These are phyloP conservation scores for Lathyrus oleraceus DNA, from an alignment of 306 rosid genomes.

Conservation along the genomic window DNA sequence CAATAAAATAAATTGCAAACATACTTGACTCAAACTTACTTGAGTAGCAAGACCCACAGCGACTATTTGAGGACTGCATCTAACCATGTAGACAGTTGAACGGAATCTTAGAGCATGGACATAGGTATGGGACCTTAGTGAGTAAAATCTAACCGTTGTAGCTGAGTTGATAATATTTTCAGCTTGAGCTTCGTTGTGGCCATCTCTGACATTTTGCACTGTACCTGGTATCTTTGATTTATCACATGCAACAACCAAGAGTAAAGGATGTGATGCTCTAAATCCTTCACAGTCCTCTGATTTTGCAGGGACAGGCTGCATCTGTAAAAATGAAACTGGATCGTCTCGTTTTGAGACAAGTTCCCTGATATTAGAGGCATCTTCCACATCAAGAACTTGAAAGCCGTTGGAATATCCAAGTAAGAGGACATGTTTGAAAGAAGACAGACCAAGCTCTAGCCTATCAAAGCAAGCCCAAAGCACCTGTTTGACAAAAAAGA, in stretches of 20 bases:
- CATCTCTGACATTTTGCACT: slow-evolving; percentile 74
- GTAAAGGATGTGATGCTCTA: slow-evolving; percentile 82
- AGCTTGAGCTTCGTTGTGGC: slow-evolving; percentile 54
- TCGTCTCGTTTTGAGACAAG: slow-evolving; percentile 85
- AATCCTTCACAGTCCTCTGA: slow-evolving; percentile 68
- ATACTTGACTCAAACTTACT: slow-evolving; percentile 55
- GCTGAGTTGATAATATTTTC: slow-evolving; percentile 67
- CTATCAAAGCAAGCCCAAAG: slow-evolving; percentile 87
- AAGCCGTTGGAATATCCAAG: slow-evolving; percentile 87
- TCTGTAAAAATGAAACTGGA: slow-evolving; percentile 94
- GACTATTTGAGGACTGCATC: slow-evolving; percentile 91
- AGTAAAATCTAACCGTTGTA: slow-evolving; percentile 89
- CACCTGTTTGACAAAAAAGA: slow-evolving; percentile 55
- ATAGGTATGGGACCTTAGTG: slow-evolving; percentile 74
- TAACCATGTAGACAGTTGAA: slow-evolving; percentile 86
- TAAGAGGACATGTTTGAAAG: slow-evolving; percentile 66
- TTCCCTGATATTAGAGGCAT: slow-evolving; percentile 74
- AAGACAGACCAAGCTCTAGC: slow-evolving; percentile 67
- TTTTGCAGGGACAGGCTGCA: slow-evolving; percentile 76
- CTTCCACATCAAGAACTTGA: slow-evolving; percentile 95
- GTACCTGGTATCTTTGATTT: slow-evolving; percentile 70
- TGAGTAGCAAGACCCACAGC: slow-evolving; percentile 95
- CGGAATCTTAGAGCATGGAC: slow-evolving; percentile 96
- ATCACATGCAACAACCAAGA: slow-evolving; percentile 90
- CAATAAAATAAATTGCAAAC: slow-evolving; percentile 19